phyloP scores from a whole-genome alignment of 495 filamentous ascomycete genomes.

The Penicillium cosmopolitanum region DNA sequence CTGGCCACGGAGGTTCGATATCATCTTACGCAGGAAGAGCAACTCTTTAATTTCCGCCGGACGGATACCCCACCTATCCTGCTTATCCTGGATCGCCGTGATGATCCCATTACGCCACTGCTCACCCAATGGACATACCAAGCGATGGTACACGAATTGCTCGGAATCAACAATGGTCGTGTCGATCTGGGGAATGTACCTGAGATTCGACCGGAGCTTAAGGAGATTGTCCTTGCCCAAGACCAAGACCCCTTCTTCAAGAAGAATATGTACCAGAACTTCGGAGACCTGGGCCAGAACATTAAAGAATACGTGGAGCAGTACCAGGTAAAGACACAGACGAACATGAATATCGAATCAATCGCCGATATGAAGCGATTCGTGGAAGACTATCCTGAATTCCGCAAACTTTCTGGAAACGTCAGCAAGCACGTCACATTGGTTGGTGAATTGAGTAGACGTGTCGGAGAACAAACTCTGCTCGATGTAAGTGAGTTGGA shows the following conservation, averaged over 20 bases:
- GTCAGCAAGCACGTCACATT: conserved; percentile 98
- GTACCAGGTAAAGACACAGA: conserved; percentile 93
- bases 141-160: conserved; percentile 96
- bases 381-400: conserved; percentile 97
- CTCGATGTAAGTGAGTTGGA: conserved; percentile 95
- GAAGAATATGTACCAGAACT: conserved; percentile 99
- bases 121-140: conserved; percentile 99
- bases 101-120: conserved; percentile 94
- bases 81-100: conserved; percentile 85
- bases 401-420: conserved; percentile 93
- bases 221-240: conserved; percentile 93
- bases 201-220: conserved; percentile 86
- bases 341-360: conserved; percentile 90
- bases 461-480: conserved; percentile 80
- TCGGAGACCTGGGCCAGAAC: conserved; percentile 94
- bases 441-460: conserved; percentile 87
- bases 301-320: conserved; percentile 99
- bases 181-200: conserved; percentile 87
- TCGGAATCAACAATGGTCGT: conserved; percentile 90
- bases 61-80: conserved; percentile 94
- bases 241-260: conserved; percentile 99
- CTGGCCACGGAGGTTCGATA: conserved; percentile 91
- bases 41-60: conserved; percentile 94
- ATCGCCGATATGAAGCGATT: conserved; percentile 99
- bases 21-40: conserved; percentile 91